Evolutionary conservation across 768 basidiomycete species (phyloP), one percentile per base, ranked within the genome.

Genomic region (Neoboletus magnificus): DNA sequence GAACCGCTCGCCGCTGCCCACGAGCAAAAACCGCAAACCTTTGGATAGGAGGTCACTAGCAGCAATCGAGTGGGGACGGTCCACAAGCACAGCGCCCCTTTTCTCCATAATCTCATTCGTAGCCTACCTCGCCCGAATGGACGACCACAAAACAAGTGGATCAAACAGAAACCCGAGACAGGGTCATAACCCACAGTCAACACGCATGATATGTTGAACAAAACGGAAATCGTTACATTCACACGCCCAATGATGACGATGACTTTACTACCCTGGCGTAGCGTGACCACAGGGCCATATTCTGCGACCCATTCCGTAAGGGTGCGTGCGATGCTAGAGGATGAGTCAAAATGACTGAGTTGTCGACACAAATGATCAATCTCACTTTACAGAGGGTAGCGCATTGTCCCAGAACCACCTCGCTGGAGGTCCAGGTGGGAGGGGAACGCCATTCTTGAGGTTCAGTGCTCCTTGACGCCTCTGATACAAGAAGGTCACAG

Each of bases 31-130:
- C 22, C 82, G 67, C 79, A 83, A 77, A 0, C 78, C 81, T 2
- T 78, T 78, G 0, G 77, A 80, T 0, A 83, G 67, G 0, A 80
- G 74, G 43, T 84, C 82, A 0, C 79, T 79, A 0, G 79, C 82
- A 1, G 82, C 74, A 33, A 85, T 77, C 37, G 69, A 76, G 2
- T 63, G 63, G 9, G 84, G 84, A 45, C 83, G 69, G 59, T 84
- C 83, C 0, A 71, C 77, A 13, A 80, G 69, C 0, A 71, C 62
- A 0, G 75, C 76, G 0, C 83, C 82, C 54, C 81, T 78, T 52
- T 80, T 80, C 65, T 85, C 83, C 82, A 85, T 80, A 42, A 84
- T 79, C 11, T 84, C 81, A 1, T 77, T 71, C 0, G 81, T 79
- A 6, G 80, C 82, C 65, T 83, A 71, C 44, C 74, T 30, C 16